Conservation (phyloP, 2,329 filamentous ascomycete species). For the Trichoderma polysporum region DNA sequence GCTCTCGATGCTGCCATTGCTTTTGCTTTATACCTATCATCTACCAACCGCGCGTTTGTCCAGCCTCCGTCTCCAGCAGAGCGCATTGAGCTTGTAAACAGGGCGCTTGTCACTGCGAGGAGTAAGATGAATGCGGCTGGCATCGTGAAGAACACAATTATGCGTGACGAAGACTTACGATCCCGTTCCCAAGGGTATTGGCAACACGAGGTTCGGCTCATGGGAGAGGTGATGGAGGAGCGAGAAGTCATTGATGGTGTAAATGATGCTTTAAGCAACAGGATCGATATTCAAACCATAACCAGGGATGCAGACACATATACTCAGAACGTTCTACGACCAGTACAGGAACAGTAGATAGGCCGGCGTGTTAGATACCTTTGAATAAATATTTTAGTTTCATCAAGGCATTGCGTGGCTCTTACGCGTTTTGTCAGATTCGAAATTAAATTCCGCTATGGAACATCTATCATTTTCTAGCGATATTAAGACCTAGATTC, state of each 20-base stretch:
- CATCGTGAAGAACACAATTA: conserved; percentile 76
- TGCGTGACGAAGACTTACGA: conserved; percentile 71
- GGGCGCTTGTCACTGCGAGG: conserved; percentile 57
- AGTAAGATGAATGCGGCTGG: conserved; percentile 70
- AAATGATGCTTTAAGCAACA: conserved; percentile 63
- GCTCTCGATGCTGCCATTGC: conserved; percentile 64
- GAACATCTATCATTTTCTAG: neutral
- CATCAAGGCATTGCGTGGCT: neutral
- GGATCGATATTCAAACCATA: conserved; percentile 62
- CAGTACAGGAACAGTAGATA: conserved; percentile 30
- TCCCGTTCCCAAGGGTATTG: conserved; percentile 71
- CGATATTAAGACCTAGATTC: conserved; percentile 38
- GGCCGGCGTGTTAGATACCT: conserved; percentile 17
- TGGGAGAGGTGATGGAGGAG: conserved; percentile 76
- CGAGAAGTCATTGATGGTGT: conserved; percentile 71
- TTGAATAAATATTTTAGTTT: neutral
- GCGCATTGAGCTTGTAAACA: conserved; percentile 61
- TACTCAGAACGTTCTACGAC: conserved; percentile 45
- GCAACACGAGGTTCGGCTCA: conserved; percentile 71
- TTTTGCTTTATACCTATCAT: conserved; percentile 68
- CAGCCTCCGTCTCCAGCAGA: conserved; percentile 60
- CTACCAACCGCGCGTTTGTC: conserved; percentile 77
- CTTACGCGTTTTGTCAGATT: neutral
- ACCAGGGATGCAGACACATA: conserved; percentile 64
- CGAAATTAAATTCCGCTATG: conserved; percentile 1